Evolutionary conservation across 208 protist genomes (phyloP), one percentile per base, ranked within the genome.

Genomic region (Wallacemonas sp.): DNA sequence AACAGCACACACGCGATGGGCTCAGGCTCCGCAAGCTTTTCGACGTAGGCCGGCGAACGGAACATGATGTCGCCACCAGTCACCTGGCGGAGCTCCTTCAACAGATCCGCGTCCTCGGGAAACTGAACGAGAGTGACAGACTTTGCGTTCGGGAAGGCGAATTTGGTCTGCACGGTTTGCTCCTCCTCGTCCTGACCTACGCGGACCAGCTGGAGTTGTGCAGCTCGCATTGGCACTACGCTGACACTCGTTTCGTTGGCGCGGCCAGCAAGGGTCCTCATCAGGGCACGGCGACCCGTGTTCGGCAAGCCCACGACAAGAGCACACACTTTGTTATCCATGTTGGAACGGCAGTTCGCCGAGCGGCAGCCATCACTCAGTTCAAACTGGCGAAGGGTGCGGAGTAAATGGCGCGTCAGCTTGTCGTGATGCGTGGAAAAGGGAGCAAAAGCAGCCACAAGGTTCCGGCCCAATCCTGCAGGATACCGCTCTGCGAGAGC

Each of bases 281-380:
- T 83, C 21, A 95, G 73, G 26, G 71, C 82, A 59, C 80, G 69
- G 12, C 86, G 73, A 17, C 89, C 89, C 9, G 86, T 91, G 53
- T 93, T 90, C 36, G 89, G 89, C 36, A 95, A 69, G 9, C 89
- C 89, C 17, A 95, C 60, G 26, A 95, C 80, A 81, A 93, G 85
- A 10, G 76, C 63, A 59, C 77, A 90, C n/a, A 93, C 71, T 53
- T 92, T 93, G 26, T 81, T 78, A 13, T 77, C 50, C 68, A 95
- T 46, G 69, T 95, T 95, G 5, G 79, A 82, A 10, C 54, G 32
- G 70, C 83, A 84, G 63, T 83, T 73, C 33, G 69, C 12, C 42
- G 24, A 68, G 44, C 65, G 21, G 52, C 85, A 87, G 15, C 65
- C 66, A 15, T 84, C 71, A 64, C 81, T 92, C 27, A 77, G 55